Base-by-base conservation (phyloP, 2,329 filamentous ascomycete genomes). In the Trichophaea hybrida region DNA sequence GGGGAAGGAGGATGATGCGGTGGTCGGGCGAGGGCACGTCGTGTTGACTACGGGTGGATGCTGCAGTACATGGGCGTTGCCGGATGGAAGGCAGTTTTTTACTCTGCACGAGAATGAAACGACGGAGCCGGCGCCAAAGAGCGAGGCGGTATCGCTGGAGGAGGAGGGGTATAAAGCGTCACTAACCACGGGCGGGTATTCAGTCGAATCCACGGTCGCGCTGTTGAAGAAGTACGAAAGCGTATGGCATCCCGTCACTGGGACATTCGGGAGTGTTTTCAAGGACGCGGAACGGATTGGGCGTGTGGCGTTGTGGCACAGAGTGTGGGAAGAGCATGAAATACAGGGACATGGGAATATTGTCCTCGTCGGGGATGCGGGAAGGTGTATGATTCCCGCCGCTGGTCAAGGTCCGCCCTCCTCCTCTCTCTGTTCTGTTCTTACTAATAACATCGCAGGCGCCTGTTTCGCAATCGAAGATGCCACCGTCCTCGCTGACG, bases 391-490 rank as follows among this genome's bases (percentile, higher is more conserved):
- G 52, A 4, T 55, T 3, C 55, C 43, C 6, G 57, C 46, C n/a
- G 57, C 48, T 31, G 60, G 60, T 8, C 60, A 62, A 57, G 60
- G 60, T 59, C 15, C 1, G 24, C 6, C 37, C 8, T 13, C 2
- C 8, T 37, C 2, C 7, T 10, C 4, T 1, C 35, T 34, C 34
- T 38, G 4, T 15, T 13, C 10, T 13, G 3, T 24, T 32, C 5
- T 17, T 15, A 49, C n/a, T 49, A 13, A 58, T 34, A 24, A 13
- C 15, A 7, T 8, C 6, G 5, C 15, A 61, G 59, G 60, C 12
- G 61, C 61, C 32, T 61, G 59, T 13, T 56, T 61, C 55, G 46
- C 56, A 4, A 61, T 63, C 24, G 59, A 63, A 54, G 61, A 63
- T n/a, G 59, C 56, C 2, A 63, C 61, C 2, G 48, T 63, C 17